Evolutionary conservation across 805 yeast genomes (phyloP).

Genomic region (Ogataea chonburiensis): DNA sequence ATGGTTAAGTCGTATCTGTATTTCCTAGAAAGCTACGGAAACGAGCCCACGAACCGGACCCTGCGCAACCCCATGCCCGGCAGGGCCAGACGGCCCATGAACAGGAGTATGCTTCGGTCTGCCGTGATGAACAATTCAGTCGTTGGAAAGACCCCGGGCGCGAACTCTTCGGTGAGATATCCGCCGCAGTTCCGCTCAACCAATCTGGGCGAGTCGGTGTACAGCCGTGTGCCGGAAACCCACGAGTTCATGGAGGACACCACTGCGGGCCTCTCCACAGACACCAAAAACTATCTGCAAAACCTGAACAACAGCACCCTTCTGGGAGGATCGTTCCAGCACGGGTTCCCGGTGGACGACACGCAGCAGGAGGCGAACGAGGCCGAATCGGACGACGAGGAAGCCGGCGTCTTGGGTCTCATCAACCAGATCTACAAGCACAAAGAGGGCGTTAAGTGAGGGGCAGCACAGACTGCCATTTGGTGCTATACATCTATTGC

Average conservation of each 20-base stretch:
- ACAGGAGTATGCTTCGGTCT: slow-evolving; percentile 23
- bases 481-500: slow-evolving; percentile 3
- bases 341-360: slow-evolving; percentile 33
- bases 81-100: slow-evolving; percentile 7
- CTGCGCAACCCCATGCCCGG: slow-evolving; percentile 2
- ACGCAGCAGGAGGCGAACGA: slow-evolving; percentile 18
- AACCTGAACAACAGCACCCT: slow-evolving; percentile 32
- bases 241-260: slow-evolving; percentile 29
- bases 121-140: slow-evolving; percentile 25
- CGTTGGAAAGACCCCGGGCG: slow-evolving; percentile 12
- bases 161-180: slow-evolving; percentile 20
- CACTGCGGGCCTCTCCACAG: slow-evolving; percentile 29
- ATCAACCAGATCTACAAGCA: slow-evolving; percentile 75
- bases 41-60: slow-evolving; percentile 33
- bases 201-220: slow-evolving; percentile 19
- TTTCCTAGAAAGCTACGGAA: slow-evolving; percentile 81
- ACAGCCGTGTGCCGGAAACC: slow-evolving; percentile 9
- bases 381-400: slow-evolving; percentile 35
- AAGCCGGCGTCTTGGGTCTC: slow-evolving; percentile 60
- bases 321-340: slow-evolving; percentile 46
- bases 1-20: slow-evolving; percentile 90
- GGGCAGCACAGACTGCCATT: no score
- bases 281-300: slow-evolving; percentile 24
- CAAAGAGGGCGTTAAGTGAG: slow-evolving; percentile 28
- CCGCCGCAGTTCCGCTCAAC: slow-evolving; percentile 23